Evolutionary conservation across 179 eudicot genomes (phyloP), one percentile per base, ranked within the genome.

Genomic region (Nepenthes alata): DNA sequence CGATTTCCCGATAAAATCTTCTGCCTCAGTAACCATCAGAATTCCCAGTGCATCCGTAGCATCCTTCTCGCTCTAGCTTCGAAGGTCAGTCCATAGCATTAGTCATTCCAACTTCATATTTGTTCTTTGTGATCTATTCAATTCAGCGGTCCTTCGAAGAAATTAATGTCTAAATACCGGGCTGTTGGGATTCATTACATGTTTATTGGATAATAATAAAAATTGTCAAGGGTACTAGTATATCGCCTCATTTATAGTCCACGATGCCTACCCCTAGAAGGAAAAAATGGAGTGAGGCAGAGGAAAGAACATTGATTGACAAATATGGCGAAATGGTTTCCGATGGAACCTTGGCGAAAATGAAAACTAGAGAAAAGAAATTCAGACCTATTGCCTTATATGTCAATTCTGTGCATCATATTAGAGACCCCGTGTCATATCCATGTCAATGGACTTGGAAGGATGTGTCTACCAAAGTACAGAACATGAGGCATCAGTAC

Each of bases 391-490:
- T 91, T 70, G 89, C 96, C 41, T 61, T 81, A 14, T 70, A 70
- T 70, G 96, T 91, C 35, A 88, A 84, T 76, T 72, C 86, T 2
- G 51, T 86, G 66, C 96, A 91, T 75, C 81, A 91, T 77, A 68
- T 60, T 63, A 67, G 74, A 8, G 98, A 91, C 75, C 89, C 98
- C 3, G 57, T 74, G 47, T 47, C 75, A 13, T 91, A 76, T 66
- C 98, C 91, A 8, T 88, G 95, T 95, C 89, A 84, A 63, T 91
- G 97, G 97, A 82, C 78, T 61, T 88, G 97, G 97, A 88, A 86
- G 60, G 97, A 91, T 68, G 96, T 88, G 53, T 91, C 96, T 2
- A 91, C 93, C 35, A 91, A 91, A 66, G 96, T 91, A 41, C 97
- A 91, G 69, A 91, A 91, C 68, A 91, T 91, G 98, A 84, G 96